A percentile compares a stretch with the other conserved stretches of the same genome.
phyloP scores from a whole-genome alignment of 805 yeast species.

The Metschnikowia sp. region DNA sequence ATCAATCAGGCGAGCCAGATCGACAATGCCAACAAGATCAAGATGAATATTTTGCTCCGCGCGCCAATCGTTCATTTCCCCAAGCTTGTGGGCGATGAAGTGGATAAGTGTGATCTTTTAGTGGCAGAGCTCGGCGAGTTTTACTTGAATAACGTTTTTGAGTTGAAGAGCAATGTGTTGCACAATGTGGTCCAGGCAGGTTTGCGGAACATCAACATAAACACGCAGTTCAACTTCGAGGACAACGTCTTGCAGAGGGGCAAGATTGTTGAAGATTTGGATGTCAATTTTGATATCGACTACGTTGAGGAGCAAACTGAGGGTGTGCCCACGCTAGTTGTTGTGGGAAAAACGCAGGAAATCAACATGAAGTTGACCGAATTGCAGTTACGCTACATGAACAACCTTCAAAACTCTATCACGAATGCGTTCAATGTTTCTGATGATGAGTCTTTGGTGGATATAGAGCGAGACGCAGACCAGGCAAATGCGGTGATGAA shows the following conservation, averaged over 20 bases:
- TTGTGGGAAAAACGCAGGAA: constrained; percentile 60
- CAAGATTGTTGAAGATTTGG: constrained; percentile 64
- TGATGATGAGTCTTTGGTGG: constrained; percentile 43
- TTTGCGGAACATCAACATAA: constrained; percentile 64
- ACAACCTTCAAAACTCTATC: constrained; percentile 53
- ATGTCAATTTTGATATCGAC: constrained; percentile 57
- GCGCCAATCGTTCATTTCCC: constrained; percentile 89
- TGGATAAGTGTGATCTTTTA: constrained; percentile 51
- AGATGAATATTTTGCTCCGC: constrained; percentile 65
- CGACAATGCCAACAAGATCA: constrained; percentile 56
- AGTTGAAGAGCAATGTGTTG: constrained; percentile 20
- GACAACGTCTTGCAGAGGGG: constrained; percentile 47
- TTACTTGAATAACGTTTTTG: constrained; percentile 61
- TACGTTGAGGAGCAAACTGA: constrained; percentile 41
- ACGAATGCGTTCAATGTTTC: constrained; percentile 47
- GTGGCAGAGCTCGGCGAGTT: constrained; percentile 82
- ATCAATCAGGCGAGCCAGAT: constrained; percentile 72
- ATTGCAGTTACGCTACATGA: constrained; percentile 58
- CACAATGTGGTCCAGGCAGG: constrained; percentile 66
- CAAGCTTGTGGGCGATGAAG: constrained; percentile 40
- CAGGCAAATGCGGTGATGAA: constrained; percentile 53
- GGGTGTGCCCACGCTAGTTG: constrained; percentile 45
- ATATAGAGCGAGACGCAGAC: constrained; percentile 59
- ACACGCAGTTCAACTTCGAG: constrained; percentile 55
- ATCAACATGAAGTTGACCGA: constrained; percentile 68